Base-by-base conservation (phyloP, 345 rosid species). In the Brassica juncea region DNA sequence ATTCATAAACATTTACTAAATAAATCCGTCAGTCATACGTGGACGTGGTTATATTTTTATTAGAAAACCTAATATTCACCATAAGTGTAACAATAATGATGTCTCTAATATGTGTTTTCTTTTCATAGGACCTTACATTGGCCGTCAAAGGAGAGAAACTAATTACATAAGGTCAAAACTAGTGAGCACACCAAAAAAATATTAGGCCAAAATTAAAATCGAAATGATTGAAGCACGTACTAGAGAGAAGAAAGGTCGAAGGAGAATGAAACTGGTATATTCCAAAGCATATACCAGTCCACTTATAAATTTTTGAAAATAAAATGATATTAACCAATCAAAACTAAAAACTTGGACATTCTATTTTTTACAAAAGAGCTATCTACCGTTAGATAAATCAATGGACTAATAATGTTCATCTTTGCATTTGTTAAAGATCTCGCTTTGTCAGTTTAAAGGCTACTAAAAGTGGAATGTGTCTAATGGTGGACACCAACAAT, bases 311-410 rank as follows among this genome's bases (percentile, higher is more conserved):
- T 61, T 61, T 11, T 68, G 54, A 64, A 80, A 75, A 31, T 31
- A 57, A 54, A 75, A 69, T 21, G 35, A 74, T 70, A 81, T 25
- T 44, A 42, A 71, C 83, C 80, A 81, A 81, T 76, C 63, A 71
- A 81, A 70, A 63, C 37, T 39, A 39, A 21, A 39, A 70, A 70
- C 67, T 74, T 55, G 72, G 62, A 66, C 75, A 81, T 65, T 75
- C 77, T 68, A 35, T 42, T 71, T 70, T 10, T 34, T 66, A 70
- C 73, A 31, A 61, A 75, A 71, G 64, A 75, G 64, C 70, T 80
- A 74, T 63, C 79, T 80, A 80, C 79, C 79, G 83, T 74, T 63
- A 79, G 66, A 75, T 57, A 57, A 39, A 75, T 75, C 80, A 75
- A 71, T 64, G 80, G 76, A 63, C 76, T 70, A 75, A 44, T 81